Evolutionary conservation across 768 basidiomycete genomes (phyloP), one percentile per base, ranked within the genome.

Genomic region (Lactarius evosmus): DNA sequence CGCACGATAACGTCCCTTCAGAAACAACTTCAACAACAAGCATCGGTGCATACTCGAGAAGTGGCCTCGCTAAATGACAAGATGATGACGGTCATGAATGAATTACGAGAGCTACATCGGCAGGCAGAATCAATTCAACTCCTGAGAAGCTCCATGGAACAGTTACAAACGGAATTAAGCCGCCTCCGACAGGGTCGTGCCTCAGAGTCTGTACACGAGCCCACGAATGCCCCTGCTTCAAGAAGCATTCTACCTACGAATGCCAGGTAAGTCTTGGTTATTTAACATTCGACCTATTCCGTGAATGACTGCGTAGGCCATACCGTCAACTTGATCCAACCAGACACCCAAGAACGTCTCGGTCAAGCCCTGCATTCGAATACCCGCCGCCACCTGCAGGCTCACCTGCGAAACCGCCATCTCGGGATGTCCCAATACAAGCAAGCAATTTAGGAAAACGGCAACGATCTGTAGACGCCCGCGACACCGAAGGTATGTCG

Each of bases 371-470:
- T 3, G 65, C 64, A 41, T 68, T 67, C 25, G 67, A 68, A 58
- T 67, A 68, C 25, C 67, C 67, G 12, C 56, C 62, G 11, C 66
- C 66, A n/a, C 67, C 66, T 27, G 61, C 67, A 19, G 54, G 58
- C 25, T 68, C 66, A 3, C 67, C 67, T 25, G 25, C 12, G 41
- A 70, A 67, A 27, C 66, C 66, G 30, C 63, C 63, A 29, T 63
- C 51, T 19, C 67, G 70, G 19, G 71, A 80, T 46, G 80, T 78
- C 12, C 71, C 79, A 62, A 74, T 81, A 4, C 77, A 79, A 49
- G 19, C 46, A 14, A 80, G 75, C 25, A 76, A 78, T 33, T 78
- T 90, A 19, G 88, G 89, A n/a, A 91, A 90, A 71, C 83, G 86
- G 36, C 81, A 78, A 56, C 79, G 88, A 65, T 83, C 84, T 66